Base-by-base conservation (phyloP, 176 grass and related monocot species). In the Oryza australiensis region DNA sequence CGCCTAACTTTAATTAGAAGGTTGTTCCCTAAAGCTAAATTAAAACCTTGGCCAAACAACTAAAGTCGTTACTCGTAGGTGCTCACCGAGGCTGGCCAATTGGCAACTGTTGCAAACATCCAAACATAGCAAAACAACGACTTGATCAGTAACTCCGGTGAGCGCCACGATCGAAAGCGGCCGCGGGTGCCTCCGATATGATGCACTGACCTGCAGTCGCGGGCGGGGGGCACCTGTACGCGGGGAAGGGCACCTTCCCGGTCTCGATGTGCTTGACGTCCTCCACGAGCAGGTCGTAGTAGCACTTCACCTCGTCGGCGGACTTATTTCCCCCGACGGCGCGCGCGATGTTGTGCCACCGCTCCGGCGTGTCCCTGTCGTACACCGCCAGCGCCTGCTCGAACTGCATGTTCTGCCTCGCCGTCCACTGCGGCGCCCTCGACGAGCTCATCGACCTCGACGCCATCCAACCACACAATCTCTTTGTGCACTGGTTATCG, bases 271-370 rank as follows among this genome's bases (percentile, higher is more conserved):
- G 83, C 8, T 80, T 28, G 70, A 97, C 70, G 82, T 97, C 94
- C 48, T 87, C 30, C 4, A 62, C 65, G 46, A 97, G 94, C 74
- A 89, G 79, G 46, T 93, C 81, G 53, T 87, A 89, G 91, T 89
- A 87, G 29, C 69, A 68, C 80, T 68, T 86, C 38, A 91, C 94
- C 66, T 97, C 88, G 13, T 91, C 91, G 20, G 70, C 88, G 9
- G 94, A 82, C 73, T 91, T n/a, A n/a, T n/a, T 93, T 4, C 84
- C 83, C 51, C 86, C 94, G 0, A 97, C 91, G 49, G 83, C 86
- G 41, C 86, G 71, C 5, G 94, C 91, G 72, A 97, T 83, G 83
- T 93, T 89, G 46, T 83, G 80, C 94, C 94, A 95, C 75, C 75
- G 90, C 72, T 92, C 87, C 26, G 90, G 90, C 38, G 87, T 80